Evolutionary conservation across 164 flowering plant species (phyloP).

Genomic region (Cinnamomum chago): DNA sequence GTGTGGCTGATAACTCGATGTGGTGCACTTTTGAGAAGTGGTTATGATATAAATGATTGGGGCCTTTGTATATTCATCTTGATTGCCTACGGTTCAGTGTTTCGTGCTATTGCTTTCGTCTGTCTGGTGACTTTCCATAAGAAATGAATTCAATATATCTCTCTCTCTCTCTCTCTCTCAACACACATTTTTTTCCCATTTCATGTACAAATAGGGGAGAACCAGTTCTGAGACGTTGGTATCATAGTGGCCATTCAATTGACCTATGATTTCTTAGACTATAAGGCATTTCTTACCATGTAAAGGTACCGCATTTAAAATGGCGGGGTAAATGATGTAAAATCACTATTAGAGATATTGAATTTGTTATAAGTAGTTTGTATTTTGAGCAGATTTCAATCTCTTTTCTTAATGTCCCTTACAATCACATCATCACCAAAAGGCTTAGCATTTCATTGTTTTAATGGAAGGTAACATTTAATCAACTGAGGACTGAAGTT

Average conservation of each 20-base stretch:
- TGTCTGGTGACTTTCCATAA: slow-evolving; percentile 63
- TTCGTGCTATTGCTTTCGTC: slow-evolving; percentile 58
- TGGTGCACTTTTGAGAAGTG: slow-evolving; percentile 48
- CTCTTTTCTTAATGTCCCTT: too few relatives aligned
- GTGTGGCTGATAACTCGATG: slow-evolving; percentile 96
- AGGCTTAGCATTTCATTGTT: too few relatives aligned
- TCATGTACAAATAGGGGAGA: background rate
- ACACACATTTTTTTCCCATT: too few relatives aligned
- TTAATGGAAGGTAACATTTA: too few relatives aligned
- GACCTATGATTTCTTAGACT: background rate
- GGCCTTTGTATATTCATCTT: slow-evolving; percentile 51
- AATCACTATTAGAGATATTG: too few relatives aligned
- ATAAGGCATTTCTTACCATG: background rate
- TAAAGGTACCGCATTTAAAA: background rate
- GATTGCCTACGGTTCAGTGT: slow-evolving; percentile 43
- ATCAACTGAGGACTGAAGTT: too few relatives aligned
- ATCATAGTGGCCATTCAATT: background rate
- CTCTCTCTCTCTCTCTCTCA: slow-evolving; percentile 5
- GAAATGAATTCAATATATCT: slow-evolving; percentile 33
- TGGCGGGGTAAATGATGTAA: background rate
- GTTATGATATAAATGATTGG: slow-evolving; percentile 66
- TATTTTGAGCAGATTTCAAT: too few relatives aligned
- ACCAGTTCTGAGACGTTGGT: slow-evolving; percentile 5
- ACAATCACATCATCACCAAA: too few relatives aligned
- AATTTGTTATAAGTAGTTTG: too few relatives aligned